Evolutionary conservation across 768 basidiomycete species (phyloP).

Genomic region (Mycena albidolilacea): DNA sequence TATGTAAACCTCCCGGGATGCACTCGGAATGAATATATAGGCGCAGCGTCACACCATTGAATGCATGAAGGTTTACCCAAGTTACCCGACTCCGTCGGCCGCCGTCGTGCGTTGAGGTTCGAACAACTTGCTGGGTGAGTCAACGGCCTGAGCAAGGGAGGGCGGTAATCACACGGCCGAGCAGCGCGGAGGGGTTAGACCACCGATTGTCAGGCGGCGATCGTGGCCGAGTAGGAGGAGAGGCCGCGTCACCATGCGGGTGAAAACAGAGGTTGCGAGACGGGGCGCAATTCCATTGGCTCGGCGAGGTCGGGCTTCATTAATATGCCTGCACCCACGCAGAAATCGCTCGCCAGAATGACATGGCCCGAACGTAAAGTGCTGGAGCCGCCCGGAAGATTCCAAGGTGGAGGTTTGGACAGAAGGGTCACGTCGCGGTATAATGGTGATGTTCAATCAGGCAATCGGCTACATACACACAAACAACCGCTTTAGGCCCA

Average conservation of each 20-base stretch:
- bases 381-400: not conserved
- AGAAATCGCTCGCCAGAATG: not conserved
- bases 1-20: not conserved
- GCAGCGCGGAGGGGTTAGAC: not conserved
- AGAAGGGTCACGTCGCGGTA: not conserved
- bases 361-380: not conserved
- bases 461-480: not conserved
- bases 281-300: not conserved
- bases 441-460: not conserved
- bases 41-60: not conserved
- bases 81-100: conserved; percentile 18
- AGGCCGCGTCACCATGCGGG: conserved; percentile 4
- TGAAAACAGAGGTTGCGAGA: too few species aligned
- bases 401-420: not conserved
- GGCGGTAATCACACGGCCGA: not conserved
- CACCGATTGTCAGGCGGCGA: not conserved
- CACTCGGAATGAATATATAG: not conserved
- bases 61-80: not conserved
- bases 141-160: not conserved
- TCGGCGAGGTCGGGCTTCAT: not conserved
- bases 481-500: not conserved
- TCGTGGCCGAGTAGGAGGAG: conserved; percentile 2
- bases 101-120: not conserved
- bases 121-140: not conserved
- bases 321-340: not conserved